phyloP scores from a whole-genome alignment of 2,329 filamentous ascomycete species.

The Epichloe coenophiala region DNA sequence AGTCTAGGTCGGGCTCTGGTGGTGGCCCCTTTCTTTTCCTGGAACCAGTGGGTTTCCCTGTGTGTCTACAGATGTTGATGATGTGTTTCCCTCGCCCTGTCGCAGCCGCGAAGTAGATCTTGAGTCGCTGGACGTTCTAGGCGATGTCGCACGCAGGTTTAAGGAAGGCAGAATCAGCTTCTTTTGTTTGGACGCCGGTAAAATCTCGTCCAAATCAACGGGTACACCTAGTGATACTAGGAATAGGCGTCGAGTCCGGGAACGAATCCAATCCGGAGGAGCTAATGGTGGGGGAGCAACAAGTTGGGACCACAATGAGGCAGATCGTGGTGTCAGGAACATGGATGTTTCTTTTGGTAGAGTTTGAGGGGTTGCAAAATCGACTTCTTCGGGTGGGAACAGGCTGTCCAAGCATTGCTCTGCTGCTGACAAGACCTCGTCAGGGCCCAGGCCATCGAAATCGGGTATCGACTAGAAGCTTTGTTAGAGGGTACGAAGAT shows the following conservation, averaged over 20 bases:
- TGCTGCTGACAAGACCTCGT: constrained; percentile 46
- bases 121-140: constrained; percentile 41
- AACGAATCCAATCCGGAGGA: constrained; percentile 95
- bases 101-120: constrained; percentile 33
- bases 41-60: constrained; percentile 35
- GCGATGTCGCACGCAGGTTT: constrained; percentile 49
- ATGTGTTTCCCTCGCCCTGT: constrained; percentile 36
- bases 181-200: constrained; percentile 95
- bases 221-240: constrained; percentile 91
- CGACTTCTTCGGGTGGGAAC: constrained; percentile 45
- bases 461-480: constrained; percentile 49
- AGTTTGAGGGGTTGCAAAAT: constrained; percentile 35
- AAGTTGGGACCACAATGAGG: constrained; percentile 91
- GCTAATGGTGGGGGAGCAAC: constrained; percentile 83
- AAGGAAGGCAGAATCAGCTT: constrained; percentile 88
- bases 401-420: constrained; percentile 54
- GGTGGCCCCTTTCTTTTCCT: constrained; percentile 44
- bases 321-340: constrained; percentile 74
- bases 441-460: constrained; percentile 46
- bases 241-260: constrained; percentile 85
- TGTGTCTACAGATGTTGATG: constrained; percentile 45
- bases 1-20: constrained; percentile 62
- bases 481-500: constrained; percentile 9
- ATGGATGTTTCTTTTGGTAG: constrained; percentile 45
- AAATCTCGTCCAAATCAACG: constrained; percentile 91